phyloP scores from a whole-genome alignment of 2,329 filamentous ascomycete genomes.

The Diaporthe citrichinensis region DNA sequence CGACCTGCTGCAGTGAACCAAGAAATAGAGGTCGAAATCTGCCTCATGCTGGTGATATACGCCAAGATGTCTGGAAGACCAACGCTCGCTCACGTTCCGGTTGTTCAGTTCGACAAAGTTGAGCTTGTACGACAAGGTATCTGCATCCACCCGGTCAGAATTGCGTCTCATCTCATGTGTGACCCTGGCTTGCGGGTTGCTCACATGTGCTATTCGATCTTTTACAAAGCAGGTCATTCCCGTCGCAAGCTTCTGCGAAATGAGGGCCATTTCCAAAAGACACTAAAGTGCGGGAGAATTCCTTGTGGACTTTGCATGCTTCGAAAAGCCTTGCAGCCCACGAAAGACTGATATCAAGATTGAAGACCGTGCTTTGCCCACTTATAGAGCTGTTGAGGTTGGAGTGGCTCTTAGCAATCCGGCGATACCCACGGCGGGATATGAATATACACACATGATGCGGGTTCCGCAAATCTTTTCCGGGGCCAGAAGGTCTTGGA shows the following conservation, averaged over 20 bases:
- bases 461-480: conserved; percentile 8
- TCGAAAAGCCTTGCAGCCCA: conserved; percentile 31
- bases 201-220: conserved; percentile 10
- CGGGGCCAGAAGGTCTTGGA: neutral
- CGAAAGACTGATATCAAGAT: conserved; percentile 30
- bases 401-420: neutral
- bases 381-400: conserved; percentile 30
- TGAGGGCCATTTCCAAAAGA: conserved; percentile 41
- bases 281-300: conserved; percentile 36
- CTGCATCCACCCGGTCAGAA: neutral
- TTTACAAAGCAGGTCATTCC: conserved; percentile 29
- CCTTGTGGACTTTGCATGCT: conserved; percentile 21
- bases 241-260: conserved; percentile 40
- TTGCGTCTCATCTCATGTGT: neutral
- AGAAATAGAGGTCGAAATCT: conserved; percentile 35
- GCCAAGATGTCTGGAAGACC: conserved; percentile 41
- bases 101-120: conserved; percentile 41
- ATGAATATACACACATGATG: conserved; percentile 26
- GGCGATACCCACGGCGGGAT: too few relatives aligned
- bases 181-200: neutral
- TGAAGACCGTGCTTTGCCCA: conserved; percentile 32
- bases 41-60: conserved; percentile 40
- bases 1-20: conserved; percentile 36
- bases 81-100: conserved; percentile 15
- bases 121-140: conserved; percentile 39